Evolutionary conservation across 1,139 yeast species (phyloP), one percentile per base, ranked within the genome.

Genomic region (Suhomyces anneliseae): DNA sequence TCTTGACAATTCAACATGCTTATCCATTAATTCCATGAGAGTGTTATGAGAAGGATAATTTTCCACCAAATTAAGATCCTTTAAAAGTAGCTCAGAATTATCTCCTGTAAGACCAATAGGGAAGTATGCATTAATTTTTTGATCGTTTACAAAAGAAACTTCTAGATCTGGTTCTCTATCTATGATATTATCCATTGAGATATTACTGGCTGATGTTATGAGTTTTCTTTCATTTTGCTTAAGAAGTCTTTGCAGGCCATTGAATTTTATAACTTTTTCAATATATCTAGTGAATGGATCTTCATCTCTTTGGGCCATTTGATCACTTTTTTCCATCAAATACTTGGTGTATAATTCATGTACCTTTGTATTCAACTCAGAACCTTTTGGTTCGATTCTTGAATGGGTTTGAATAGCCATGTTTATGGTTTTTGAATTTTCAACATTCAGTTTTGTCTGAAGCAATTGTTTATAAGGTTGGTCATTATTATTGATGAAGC

Each of bases 401-500:
- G 47, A 3, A 5, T 34, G 42, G n/a, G 27, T 38, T 35, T 45
- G 42, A 6, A 43, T 38, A 1, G 40, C 35, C 10, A 12, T 29
- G 15, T 27, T 38, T n/a, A 43, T 36, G 8, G 15, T 38, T 15
- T 19, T 34, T 1, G 36, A 11, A 14, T 15, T 40, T 4, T 40
- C 33, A 27, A 40, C 34, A 36, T 44, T 31, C 45, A 40, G 38
- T 43, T 50, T 54, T 31, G 42, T 44, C 41, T 48, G 47, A 6
- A 56, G 45, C 33, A 55, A 40, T 12, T 48, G 44, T 26, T 55
- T 51, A 39, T 52, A 59, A 1, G 55, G 44, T n/a, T 51, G 51
- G 24, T 55, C 54, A 10, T 55, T 45, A 11, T 52, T 56, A 10
- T 60, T 56, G 12, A 65, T 50, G 32, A 66, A 65, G 27, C 68